A percentile compares a stretch with the other conserved stretches of the same genome.
These are phyloP conservation scores for Penicillium frequentans DNA, from an alignment of 2,329 filamentous ascomycete species.

Conservation along the genomic window DNA sequence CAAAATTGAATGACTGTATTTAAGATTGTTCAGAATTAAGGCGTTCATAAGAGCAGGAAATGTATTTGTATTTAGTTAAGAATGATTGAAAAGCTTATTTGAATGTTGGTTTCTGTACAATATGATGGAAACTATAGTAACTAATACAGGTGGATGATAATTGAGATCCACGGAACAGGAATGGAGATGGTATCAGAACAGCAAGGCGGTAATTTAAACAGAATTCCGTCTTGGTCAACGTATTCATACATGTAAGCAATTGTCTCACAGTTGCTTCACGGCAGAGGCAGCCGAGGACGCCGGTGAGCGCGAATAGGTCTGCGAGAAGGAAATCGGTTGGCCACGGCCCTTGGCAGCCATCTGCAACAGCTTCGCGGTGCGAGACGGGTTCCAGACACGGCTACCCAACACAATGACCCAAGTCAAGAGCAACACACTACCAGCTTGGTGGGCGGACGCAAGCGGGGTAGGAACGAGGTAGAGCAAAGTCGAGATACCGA, in stretches of 20 bases:
- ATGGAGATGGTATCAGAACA: constrained; percentile 28
- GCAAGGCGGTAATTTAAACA: not conserved
- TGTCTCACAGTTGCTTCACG: constrained; percentile 15
- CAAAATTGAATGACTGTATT: not conserved
- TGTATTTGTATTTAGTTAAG: not conserved
- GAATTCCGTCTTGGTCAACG: not conserved
- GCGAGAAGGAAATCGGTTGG: constrained; percentile 21
- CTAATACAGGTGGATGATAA: not conserved
- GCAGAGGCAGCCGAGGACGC: constrained; percentile 23
- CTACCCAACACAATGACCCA: constrained; percentile 78
- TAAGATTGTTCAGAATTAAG: too few relatives aligned
- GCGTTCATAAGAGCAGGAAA: too few relatives aligned
- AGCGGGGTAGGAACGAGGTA: constrained; percentile 90
- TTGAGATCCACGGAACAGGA: constrained; percentile 15
- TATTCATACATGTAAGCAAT: constrained; percentile 16
- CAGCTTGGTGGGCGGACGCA: constrained; percentile 90
- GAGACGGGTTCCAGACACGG: constrained; percentile 70
- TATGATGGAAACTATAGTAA: not conserved
- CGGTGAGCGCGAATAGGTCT: not conserved
- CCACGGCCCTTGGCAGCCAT: constrained; percentile 40
- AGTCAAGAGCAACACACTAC: constrained; percentile 79
- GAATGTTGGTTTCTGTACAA: not conserved
- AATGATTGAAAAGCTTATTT: not conserved
- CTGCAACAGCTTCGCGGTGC: constrained; percentile 60
- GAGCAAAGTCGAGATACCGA: constrained; percentile 88